phyloP scores from a whole-genome alignment of 805 yeast genomes.

The Debaryomyces castellii region DNA sequence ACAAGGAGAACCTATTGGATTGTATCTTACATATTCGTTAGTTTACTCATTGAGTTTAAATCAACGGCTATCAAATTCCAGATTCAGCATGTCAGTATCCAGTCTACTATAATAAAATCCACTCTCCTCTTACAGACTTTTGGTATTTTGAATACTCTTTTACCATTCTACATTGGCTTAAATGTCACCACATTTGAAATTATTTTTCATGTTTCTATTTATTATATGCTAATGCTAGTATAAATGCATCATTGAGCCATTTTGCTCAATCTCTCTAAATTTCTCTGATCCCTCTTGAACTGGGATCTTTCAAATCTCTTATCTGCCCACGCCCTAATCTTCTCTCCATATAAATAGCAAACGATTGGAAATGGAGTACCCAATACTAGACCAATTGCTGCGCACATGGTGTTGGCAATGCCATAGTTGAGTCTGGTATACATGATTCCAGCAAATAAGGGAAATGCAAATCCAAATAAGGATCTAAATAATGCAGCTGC shows the following conservation, averaged over 20 bases:
- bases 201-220: too few species aligned
- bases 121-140: too few species aligned
- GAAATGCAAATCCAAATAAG: conserved; percentile 38
- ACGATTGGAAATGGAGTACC: conserved; percentile 40
- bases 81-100: too few species aligned
- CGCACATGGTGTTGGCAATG: conserved; percentile 43
- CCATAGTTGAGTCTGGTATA: conserved; percentile 35
- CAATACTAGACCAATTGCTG: conserved; percentile 28
- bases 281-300: conserved; percentile 19
- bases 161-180: too few species aligned
- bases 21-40: too few species aligned
- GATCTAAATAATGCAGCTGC: conserved; percentile 43
- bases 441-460: conserved; percentile 37
- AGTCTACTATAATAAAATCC: too few species aligned
- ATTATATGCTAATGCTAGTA: not conserved
- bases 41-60: too few species aligned
- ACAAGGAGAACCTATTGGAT: too few species aligned
- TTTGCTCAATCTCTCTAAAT: conserved; percentile 16
- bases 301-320: conserved; percentile 23
- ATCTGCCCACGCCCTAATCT: conserved; percentile 34
- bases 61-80: too few species aligned
- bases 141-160: too few species aligned
- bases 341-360: conserved; percentile 36
- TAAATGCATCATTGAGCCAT: not conserved
- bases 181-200: too few species aligned